Conservation (phyloP, 2,329 filamentous ascomycete genomes). For the Dactylellina haptotyla region DNA sequence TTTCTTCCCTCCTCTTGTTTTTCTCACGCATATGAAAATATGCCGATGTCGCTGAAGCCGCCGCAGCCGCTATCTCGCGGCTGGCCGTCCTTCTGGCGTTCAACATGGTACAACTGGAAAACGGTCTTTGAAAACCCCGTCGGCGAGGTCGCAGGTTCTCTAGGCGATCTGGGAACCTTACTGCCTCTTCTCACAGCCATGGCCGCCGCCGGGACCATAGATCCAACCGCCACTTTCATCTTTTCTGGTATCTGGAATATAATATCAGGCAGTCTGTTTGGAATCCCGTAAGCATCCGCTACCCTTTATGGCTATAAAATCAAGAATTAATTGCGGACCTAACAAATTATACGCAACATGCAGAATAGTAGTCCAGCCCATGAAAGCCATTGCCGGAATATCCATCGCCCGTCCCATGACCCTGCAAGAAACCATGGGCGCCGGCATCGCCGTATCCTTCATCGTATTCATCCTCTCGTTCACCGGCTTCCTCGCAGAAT, state of each 20-base stretch:
- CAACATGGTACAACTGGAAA: conserved; percentile 56
- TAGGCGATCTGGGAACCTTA: conserved; percentile 61
- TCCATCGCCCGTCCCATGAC: conserved; percentile 78
- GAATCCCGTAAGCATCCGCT: conserved; percentile 74
- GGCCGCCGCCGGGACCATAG: conserved; percentile 79
- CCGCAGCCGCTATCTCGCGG: conserved; percentile 52
- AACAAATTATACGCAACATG: conserved; percentile 2
- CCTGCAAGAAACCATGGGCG: conserved; percentile 78
- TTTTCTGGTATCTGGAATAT: conserved; percentile 91
- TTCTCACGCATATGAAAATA: conserved; percentile 31
- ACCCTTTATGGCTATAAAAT: neutral
- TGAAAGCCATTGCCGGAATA: conserved; percentile 89
- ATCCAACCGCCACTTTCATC: conserved; percentile 82
- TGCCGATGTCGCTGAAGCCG: conserved; percentile 28
- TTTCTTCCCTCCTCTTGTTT: neutral
- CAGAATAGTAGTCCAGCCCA: conserved; percentile 62
- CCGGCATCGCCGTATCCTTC: conserved; percentile 79
- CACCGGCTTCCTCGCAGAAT: conserved; percentile 80
- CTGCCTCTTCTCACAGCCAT: conserved; percentile 67
- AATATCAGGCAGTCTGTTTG: conserved; percentile 81
- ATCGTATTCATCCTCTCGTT: conserved; percentile 79
- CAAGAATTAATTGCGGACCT: conserved; percentile 6
- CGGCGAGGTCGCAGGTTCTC: conserved; percentile 84
- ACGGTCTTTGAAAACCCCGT: conserved; percentile 69
- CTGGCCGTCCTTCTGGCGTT: conserved; percentile 47